Evolutionary conservation across 2,329 filamentous ascomycete genomes (phyloP), one percentile per base, ranked within the genome.

Genomic region (Trichoderma sp.): DNA sequence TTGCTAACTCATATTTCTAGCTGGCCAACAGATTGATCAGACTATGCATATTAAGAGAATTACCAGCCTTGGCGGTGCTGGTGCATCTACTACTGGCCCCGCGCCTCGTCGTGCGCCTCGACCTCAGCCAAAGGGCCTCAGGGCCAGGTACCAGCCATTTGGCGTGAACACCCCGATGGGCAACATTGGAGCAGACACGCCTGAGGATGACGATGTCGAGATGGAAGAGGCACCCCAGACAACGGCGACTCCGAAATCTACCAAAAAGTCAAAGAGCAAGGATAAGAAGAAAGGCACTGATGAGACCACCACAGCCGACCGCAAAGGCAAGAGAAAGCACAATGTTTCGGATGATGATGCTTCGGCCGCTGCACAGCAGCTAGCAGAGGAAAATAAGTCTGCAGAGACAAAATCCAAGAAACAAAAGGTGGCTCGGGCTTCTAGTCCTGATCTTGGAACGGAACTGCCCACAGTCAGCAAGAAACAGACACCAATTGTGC

Each of bases 21-120:
- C 74, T 64, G 66, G 76, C 40, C 82, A 81, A 33, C 76, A 79
- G 5, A 81, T 92, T 70, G 83, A 87, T 56, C 85, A 87, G 68
- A 87, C 88, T 5, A 81, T 93, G 70, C 89, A 91, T 72, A 81
- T 93, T 60, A 89, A 89, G 75, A 87, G 88, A 71, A 84, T 90
- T 37, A 85, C 89, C 7, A 83, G 85, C 53, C 80, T 92, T 24
- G 78, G 82, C n/a, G 77, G 85, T 75, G 72, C 79, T 74, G 69
- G 67, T 29, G 68, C 71, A 19, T 72, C 78, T 68, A 79, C 68
- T n/a, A 69, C 68, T 13, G 83, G 82, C 27, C 81, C 83, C 59
- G 81, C 84, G 3, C 80, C 85, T 5, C 81, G 85, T 68, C 87
- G 83, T 70, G 77, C 84, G 1, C 82, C 88, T 60, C 86, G 89